phyloP scores from a whole-genome alignment of 169 alveolate species.

The Blepharisma undulans region DNA sequence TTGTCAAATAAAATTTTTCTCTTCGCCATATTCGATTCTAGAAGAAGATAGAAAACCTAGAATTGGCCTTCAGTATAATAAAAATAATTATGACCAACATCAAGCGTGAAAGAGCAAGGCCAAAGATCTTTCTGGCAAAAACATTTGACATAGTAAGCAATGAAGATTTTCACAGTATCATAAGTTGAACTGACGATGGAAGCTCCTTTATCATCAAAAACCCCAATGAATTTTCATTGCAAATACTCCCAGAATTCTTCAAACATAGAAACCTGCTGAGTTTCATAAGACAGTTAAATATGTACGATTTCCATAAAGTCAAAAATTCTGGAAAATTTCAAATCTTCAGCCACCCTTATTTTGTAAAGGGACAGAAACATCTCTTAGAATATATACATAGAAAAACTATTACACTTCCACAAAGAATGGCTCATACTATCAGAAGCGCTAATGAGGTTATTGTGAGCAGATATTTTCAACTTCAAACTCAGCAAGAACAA shows the following conservation, averaged over 20 bases:
- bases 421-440: not conserved
- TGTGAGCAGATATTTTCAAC: not conserved
- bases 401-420: not conserved
- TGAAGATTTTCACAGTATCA: not conserved
- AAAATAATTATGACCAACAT: not conserved
- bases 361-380: not conserved
- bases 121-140: not conserved
- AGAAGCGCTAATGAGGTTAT: not conserved
- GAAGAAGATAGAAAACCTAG: not conserved
- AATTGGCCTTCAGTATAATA: not conserved
- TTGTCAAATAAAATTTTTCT: not conserved
- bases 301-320: conserved; percentile 67
- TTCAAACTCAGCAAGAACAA: not conserved
- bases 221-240: not conserved
- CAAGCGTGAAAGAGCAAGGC: not conserved
- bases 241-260: conserved; percentile 71
- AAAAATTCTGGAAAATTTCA: conserved; percentile 18
- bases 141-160: conserved; percentile 3
- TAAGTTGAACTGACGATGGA: conserved; percentile 46
- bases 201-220: conserved; percentile 42
- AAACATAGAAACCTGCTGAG: conserved; percentile 74
- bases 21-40: not conserved
- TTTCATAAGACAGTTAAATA: conserved; percentile 72
- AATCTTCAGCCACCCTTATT: not conserved
- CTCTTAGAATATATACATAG: not conserved